Percentiles rank a stretch among this genome's conserved stretches.
Conservation (phyloP, 345 rosid species). For the Dovyalis caffra region DNA sequence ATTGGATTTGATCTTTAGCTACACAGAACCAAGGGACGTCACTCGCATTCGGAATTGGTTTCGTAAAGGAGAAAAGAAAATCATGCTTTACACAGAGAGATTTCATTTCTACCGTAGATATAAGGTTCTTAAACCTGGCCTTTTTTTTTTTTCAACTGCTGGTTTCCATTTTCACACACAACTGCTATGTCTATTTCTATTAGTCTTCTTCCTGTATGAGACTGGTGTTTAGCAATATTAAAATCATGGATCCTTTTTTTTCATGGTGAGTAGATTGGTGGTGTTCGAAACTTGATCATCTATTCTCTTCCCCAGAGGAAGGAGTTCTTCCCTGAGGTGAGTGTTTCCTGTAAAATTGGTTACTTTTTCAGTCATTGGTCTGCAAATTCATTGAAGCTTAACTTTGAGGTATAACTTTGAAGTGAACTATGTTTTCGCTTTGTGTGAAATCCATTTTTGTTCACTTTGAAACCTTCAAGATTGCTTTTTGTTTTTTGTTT, state of each 20-base stretch:
- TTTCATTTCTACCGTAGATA: conserved; percentile 82
- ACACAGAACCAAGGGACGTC: conserved; percentile 65
- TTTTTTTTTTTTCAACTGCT: too few relatives aligned
- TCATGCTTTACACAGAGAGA: conserved; percentile 92
- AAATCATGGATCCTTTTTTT: background rate
- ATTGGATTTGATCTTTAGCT: conserved; percentile 38
- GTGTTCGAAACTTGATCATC: conserved; percentile 69
- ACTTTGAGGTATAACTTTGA: too few relatives aligned
- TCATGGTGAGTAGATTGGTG: conserved; percentile 65
- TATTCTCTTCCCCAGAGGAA: conserved; percentile 92
- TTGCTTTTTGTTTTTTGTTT: too few relatives aligned
- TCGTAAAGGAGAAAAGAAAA: conserved; percentile 63
- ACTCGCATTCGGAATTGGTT: conserved; percentile 78
- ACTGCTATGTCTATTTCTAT: background rate
- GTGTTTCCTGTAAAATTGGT: conserved; percentile 13
- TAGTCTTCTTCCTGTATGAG: background rate
- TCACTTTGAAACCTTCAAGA: background rate
- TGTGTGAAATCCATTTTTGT: background rate
- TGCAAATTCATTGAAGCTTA: background rate
- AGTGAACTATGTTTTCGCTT: background rate
- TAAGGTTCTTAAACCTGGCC: too few relatives aligned
- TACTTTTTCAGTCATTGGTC: background rate
- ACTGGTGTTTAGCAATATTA: background rate
- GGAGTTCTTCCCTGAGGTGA: conserved; percentile 92
- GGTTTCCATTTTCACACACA: background rate